Evolutionary conservation across 2,329 filamentous ascomycete species (phyloP).

Genomic region (Aureobasidium leucospermi): DNA sequence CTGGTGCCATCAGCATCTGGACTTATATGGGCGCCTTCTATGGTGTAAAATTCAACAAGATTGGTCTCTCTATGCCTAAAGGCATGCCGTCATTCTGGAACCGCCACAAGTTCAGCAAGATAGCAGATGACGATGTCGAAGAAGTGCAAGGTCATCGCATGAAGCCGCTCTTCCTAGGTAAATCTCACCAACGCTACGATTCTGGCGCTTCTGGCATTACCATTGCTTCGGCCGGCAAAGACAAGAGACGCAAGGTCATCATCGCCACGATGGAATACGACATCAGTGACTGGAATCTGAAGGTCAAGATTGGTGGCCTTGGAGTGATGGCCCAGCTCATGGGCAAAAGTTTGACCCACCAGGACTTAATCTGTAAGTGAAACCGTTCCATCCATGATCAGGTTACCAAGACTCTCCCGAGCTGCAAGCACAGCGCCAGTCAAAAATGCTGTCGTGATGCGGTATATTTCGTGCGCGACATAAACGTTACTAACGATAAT

Average conservation of each 20-base stretch:
- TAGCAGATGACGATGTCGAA: slow-evolving; percentile 22
- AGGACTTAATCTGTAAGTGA: slow-evolving; percentile 49
- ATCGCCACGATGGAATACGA: slow-evolving; percentile 39
- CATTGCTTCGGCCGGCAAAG: neutral
- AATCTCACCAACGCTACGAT: slow-evolving; percentile 10
- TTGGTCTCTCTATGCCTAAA: slow-evolving; percentile 42
- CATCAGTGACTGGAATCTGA: slow-evolving; percentile 62
- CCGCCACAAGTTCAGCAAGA: slow-evolving; percentile 22
- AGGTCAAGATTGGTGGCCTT: slow-evolving; percentile 64
- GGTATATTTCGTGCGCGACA: no score
- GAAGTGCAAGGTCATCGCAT: slow-evolving; percentile 24
- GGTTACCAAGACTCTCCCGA: no score
- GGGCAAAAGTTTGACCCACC: slow-evolving; percentile 57
- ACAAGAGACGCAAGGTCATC: slow-evolving; percentile 47
- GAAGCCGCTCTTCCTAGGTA: slow-evolving; percentile 30
- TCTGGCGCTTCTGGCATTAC: neutral
- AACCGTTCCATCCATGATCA: no score
- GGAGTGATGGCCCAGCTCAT: slow-evolving; percentile 65
- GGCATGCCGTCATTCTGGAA: slow-evolving; percentile 30
- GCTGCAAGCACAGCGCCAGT: no score
- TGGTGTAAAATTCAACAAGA: slow-evolving; percentile 55
- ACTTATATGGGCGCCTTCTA: slow-evolving; percentile 56
- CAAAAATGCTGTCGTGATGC: no score
- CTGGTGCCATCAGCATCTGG: slow-evolving; percentile 45
- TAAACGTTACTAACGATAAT: neutral